phyloP scores from a whole-genome alignment of 352 stramenopile species.

The Thalassiosira exigua region DNA sequence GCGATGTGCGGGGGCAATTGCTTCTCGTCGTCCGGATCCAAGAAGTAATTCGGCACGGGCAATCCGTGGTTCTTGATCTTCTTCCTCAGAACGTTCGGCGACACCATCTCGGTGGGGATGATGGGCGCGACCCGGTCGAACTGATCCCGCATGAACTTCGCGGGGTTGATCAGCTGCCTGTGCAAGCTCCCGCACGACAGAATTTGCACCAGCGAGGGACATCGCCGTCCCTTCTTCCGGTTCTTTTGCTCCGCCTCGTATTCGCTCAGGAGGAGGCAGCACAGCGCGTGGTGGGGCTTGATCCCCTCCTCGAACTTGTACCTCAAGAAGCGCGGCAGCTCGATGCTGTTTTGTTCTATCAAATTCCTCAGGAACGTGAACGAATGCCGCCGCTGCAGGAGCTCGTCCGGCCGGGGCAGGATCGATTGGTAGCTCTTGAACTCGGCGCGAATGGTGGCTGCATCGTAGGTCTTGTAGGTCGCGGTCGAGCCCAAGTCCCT shows the following conservation, averaged over 20 bases:
- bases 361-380: constrained; percentile 22
- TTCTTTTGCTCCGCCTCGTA: constrained; percentile 30
- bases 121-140: constrained; percentile 35
- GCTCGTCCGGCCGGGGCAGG: constrained; percentile 37
- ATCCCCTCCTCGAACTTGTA: constrained; percentile 45
- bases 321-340: constrained; percentile 40
- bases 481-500: background rate
- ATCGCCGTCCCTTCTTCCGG: background rate
- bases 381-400: constrained; percentile 47
- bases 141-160: constrained; percentile 49
- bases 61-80: constrained; percentile 45
- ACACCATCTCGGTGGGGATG: constrained; percentile 21
- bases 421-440: constrained; percentile 50
- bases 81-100: constrained; percentile 32
- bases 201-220: constrained; percentile 15
- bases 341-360: constrained; percentile 24
- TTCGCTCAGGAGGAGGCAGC: constrained; percentile 40
- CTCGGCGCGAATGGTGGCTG: constrained; percentile 35
- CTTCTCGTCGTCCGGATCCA: constrained; percentile 39
- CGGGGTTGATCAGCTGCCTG: constrained; percentile 47
- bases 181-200: constrained; percentile 39
- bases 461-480: constrained; percentile 20
- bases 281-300: constrained; percentile 45
- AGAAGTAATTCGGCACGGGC: constrained; percentile 53
- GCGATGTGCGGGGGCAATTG: constrained; percentile 54